Conservation (phyloP, 306 rosid genomes). For the Urtica urens region DNA sequence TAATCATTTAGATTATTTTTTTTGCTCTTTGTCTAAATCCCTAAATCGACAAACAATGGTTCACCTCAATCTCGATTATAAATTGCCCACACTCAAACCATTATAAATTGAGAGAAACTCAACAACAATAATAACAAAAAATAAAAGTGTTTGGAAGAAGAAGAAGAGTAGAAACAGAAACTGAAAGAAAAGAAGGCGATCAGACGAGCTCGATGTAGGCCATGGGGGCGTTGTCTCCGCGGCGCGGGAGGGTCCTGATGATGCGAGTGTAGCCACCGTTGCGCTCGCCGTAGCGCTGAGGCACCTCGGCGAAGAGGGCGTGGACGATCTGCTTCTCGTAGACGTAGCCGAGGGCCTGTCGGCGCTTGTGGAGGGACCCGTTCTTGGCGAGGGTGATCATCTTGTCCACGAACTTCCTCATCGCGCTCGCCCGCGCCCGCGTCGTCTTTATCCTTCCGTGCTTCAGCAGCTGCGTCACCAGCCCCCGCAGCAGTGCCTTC, state of each 20-base stretch:
- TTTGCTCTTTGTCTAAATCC: too few species aligned
- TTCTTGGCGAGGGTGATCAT: conserved; percentile 90
- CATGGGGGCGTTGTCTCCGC: conserved; percentile 99
- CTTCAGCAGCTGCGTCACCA: conserved; percentile 89
- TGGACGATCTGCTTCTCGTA: conserved; percentile 95
- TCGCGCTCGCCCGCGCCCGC: conserved; percentile 87
- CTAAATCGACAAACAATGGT: too few species aligned
- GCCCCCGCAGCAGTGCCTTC: conserved; percentile 77
- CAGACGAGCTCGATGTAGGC: conserved; percentile 85
- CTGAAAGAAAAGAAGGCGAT: background rate
- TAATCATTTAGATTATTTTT: too few species aligned
- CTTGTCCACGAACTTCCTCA: conserved; percentile 86
- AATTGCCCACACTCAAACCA: background rate
- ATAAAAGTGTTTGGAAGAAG: background rate
- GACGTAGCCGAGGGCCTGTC: conserved; percentile 91
- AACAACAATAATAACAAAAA: background rate
- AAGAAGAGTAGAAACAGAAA: background rate
- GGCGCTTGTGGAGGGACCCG: conserved; percentile 91
- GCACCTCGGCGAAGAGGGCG: conserved; percentile 88
- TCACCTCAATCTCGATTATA: too few species aligned
- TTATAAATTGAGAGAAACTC: background rate
- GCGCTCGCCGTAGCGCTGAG: conserved; percentile 77
- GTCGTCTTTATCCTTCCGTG: conserved; percentile 91
- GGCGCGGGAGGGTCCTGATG: conserved; percentile 64
- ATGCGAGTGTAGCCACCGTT: conserved; percentile 94